These are phyloP conservation scores for Rhizopogon vesiculosus DNA, from an alignment of 768 basidiomycete genomes.

Conservation along the genomic window DNA sequence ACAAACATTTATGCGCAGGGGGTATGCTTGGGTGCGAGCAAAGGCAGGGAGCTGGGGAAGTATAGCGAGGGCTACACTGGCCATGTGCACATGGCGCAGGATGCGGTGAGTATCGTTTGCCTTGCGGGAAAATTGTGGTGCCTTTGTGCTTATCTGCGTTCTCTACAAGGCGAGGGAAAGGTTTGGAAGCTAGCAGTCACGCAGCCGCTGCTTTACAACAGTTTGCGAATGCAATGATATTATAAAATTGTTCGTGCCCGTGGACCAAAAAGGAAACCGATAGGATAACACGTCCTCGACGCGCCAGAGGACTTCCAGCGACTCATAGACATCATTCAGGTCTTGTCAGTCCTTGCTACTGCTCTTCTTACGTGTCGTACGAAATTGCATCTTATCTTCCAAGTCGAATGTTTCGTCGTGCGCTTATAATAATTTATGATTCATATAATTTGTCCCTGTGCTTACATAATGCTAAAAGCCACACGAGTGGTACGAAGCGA, in stretches of 20 bases:
- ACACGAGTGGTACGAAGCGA: too few relatives aligned
- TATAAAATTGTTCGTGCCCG: too few relatives aligned
- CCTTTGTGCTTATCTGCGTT: slow-evolving; percentile 20
- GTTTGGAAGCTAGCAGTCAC: slow-evolving; percentile 21
- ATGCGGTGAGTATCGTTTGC: slow-evolving; percentile 45
- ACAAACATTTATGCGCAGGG: slow-evolving; percentile 86
- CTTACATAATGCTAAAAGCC: too few relatives aligned
- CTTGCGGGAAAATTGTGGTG: slow-evolving; percentile 12
- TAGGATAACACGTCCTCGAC: too few relatives aligned
- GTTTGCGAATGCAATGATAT: too few relatives aligned
- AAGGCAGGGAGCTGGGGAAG: slow-evolving; percentile 78
- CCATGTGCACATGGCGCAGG: slow-evolving; percentile 70
- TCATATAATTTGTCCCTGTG: neutral
- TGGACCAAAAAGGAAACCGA: too few relatives aligned
- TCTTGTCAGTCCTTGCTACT: too few relatives aligned
- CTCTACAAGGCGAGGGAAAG: slow-evolving; percentile 31
- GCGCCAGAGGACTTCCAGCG: too few relatives aligned
- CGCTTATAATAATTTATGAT: neutral
- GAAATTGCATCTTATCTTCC: neutral
- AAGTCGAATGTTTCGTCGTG: neutral
- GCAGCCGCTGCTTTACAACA: neutral
- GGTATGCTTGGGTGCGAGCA: slow-evolving; percentile 89
- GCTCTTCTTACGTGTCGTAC: too few relatives aligned
- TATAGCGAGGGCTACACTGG: slow-evolving; percentile 63
- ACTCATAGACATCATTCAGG: too few relatives aligned